Evolutionary conservation across 345 rosid species (phyloP).

Genomic region (Citrus sp.): DNA sequence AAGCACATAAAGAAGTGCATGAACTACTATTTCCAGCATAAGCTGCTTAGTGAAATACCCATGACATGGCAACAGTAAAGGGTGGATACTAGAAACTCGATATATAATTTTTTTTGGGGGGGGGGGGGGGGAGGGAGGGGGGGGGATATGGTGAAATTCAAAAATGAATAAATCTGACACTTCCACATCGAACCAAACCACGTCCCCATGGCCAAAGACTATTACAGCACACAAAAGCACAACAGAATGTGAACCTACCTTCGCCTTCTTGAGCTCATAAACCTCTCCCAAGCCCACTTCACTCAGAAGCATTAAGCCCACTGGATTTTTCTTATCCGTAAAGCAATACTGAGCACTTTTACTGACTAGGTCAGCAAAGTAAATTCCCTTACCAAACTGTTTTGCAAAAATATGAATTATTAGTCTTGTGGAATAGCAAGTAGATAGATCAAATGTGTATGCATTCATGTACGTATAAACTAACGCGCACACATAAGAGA

Average conservation of each 20-base stretch:
- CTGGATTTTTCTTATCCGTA: constrained; percentile 71
- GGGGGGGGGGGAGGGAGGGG: no score
- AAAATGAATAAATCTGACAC: not conserved
- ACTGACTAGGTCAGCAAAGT: constrained; percentile 97
- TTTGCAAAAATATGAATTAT: constrained; percentile 18
- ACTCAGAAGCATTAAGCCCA: constrained; percentile 89
- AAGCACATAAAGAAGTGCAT: not conserved
- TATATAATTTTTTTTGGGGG: no score
- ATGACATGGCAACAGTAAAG: not conserved
- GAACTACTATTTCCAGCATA: not conserved
- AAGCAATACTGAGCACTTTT: constrained; percentile 98
- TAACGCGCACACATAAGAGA: not conserved
- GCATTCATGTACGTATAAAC: not conserved
- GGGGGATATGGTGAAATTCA: not conserved
- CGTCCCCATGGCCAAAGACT: not conserved
- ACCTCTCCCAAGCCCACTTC: constrained; percentile 90
- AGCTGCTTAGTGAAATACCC: not conserved
- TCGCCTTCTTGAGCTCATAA: constrained; percentile 70
- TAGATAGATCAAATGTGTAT: not conserved
- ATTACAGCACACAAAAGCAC: not conserved
- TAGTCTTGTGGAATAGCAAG: constrained; percentile 12
- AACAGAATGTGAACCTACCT: constrained; percentile 43
- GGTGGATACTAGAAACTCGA: not conserved
- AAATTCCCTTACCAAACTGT: constrained; percentile 96
- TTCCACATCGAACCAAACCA: not conserved